Conservation (phyloP, 805 yeast species). For the Yarrowia yakushimensis region DNA sequence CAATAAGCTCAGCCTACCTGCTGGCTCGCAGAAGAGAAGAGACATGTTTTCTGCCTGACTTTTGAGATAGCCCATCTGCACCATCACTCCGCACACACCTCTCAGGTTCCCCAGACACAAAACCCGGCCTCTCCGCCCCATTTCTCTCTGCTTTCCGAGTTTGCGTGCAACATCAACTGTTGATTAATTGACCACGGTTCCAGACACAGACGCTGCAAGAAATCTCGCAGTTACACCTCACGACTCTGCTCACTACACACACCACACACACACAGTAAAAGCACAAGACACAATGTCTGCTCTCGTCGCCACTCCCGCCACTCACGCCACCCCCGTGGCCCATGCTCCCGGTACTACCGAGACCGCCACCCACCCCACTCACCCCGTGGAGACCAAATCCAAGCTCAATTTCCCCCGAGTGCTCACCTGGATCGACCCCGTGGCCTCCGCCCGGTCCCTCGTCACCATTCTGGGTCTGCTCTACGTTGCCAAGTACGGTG, state of each 20-base stretch:
- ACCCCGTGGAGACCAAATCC: slow-evolving; percentile 8
- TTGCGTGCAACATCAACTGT: slow-evolving; percentile 19
- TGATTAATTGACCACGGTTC: not conserved
- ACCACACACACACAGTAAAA: not conserved
- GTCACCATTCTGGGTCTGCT: slow-evolving; percentile 54
- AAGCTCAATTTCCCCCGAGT: slow-evolving; percentile 39
- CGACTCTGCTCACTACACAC: not conserved
- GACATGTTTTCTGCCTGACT: not conserved
- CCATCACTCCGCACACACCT: not conserved
- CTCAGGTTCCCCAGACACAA: not conserved
- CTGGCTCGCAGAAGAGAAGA: not conserved
- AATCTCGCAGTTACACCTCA: not conserved
- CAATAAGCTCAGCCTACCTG: not conserved
- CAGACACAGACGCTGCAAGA: not conserved
- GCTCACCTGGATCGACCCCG: slow-evolving; percentile 74
- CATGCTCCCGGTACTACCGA: slow-evolving; percentile 2
- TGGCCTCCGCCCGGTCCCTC: slow-evolving; percentile 64
- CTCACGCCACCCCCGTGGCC: slow-evolving; percentile 6
- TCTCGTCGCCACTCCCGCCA: not conserved
- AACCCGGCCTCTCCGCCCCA: not conserved
- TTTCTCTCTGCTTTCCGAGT: not conserved
- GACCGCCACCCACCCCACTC: slow-evolving; percentile 4
- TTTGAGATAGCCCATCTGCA: not conserved
- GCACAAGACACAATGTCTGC: not conserved
- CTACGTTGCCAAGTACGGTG: slow-evolving; percentile 39